These are phyloP conservation scores for Aspergillus niger DNA, from an alignment of 2,329 filamentous ascomycete species.

Conservation along the genomic window DNA sequence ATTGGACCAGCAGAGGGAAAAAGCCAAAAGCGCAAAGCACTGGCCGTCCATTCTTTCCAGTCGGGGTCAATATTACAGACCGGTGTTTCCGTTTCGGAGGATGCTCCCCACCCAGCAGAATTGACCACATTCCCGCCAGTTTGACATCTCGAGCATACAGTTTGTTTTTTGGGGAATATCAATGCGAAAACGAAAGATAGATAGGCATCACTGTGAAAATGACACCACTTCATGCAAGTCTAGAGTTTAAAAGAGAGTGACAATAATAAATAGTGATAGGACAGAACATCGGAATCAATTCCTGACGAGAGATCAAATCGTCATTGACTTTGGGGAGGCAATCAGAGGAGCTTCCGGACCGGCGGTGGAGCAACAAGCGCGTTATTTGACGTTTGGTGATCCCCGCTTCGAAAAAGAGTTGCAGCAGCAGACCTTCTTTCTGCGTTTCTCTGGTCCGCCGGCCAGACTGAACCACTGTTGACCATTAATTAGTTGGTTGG, in stretches of 20 bases:
- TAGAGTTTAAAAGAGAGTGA: too few relatives aligned
- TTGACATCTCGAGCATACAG: not conserved
- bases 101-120: not conserved
- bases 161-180: too few relatives aligned
- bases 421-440: conserved; percentile 1
- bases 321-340: not conserved
- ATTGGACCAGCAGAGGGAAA: not conserved
- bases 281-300: not conserved
- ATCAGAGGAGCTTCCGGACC: not conserved
- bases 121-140: not conserved
- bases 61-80: not conserved
- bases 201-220: too few relatives aligned
- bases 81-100: not conserved
- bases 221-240: too few relatives aligned
- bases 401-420: conserved; percentile 4
- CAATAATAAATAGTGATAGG: not conserved
- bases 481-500: not conserved
- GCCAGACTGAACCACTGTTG: conserved; percentile 3
- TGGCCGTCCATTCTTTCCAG: not conserved
- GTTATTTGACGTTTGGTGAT: conserved; percentile 10
- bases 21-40: not conserved
- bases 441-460: not conserved
- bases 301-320: not conserved
- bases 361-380: not conserved
- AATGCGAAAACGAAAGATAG: too few relatives aligned